Conservation (phyloP, 208 protist genomes). For the Crithidia fasciculata region DNA sequence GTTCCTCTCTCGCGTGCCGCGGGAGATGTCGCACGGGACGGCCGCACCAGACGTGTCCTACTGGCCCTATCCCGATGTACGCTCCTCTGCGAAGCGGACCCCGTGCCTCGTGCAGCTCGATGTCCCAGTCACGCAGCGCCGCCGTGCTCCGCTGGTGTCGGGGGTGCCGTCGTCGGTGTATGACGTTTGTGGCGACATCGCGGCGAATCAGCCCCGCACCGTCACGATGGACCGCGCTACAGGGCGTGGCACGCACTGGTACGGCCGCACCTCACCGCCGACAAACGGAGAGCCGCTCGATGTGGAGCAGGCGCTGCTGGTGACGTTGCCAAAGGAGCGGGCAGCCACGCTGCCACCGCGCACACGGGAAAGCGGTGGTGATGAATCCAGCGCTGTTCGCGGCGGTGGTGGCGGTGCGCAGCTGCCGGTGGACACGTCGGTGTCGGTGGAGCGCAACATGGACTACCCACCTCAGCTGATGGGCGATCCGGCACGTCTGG, state of each 20-base stretch:
- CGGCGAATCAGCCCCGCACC: conserved; percentile 38
- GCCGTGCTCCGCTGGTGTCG: conserved; percentile 47
- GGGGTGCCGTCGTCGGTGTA: conserved; percentile 65
- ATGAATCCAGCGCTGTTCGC: not conserved
- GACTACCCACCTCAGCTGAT: conserved; percentile 52
- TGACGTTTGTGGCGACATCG: conserved; percentile 65
- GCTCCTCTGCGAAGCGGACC: conserved; percentile 60
- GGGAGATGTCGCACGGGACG: conserved; percentile 35
- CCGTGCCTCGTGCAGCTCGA: conserved; percentile 52
- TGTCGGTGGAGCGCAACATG: conserved; percentile 67
- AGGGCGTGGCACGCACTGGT: conserved; percentile 65
- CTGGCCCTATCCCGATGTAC: conserved; percentile 79
- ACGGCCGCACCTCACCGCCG: conserved; percentile 29
- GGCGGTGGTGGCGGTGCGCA: not conserved
- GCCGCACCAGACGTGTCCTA: conserved; percentile 72
- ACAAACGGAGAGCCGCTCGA: conserved; percentile 41
- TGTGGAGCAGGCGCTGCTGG: conserved; percentile 54
- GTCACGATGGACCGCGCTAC: conserved; percentile 65
- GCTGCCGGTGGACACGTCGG: conserved; percentile 38
- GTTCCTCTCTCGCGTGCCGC: conserved; percentile 63
- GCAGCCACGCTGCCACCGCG: conserved; percentile 42
- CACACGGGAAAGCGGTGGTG: conserved; percentile 4
- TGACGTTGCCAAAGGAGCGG: conserved; percentile 47
- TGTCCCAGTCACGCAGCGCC: conserved; percentile 39
- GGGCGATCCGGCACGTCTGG: conserved; percentile 41